Percentiles rank a stretch among this genome's conserved stretches.
These are phyloP conservation scores for Boletus edulis DNA, from an alignment of 768 basidiomycete species.

Conservation along the genomic window DNA sequence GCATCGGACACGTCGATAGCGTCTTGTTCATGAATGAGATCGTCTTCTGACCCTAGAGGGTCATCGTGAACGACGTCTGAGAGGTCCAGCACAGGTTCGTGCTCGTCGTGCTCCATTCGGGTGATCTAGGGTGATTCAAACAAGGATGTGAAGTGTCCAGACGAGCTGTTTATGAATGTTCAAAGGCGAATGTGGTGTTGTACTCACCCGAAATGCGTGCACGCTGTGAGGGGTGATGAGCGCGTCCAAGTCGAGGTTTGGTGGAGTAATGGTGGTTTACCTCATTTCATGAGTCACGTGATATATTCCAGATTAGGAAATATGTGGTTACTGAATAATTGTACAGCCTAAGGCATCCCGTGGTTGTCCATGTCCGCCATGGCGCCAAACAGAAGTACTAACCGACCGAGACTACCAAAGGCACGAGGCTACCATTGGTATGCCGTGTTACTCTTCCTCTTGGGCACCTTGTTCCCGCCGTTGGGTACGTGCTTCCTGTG, in stretches of 20 bases:
- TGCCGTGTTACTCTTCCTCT: conserved; percentile 74
- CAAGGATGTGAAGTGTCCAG: neutral
- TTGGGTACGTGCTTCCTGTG: conserved; percentile 54
- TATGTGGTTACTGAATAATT: too few relatives aligned
- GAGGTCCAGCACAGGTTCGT: conserved; percentile 63
- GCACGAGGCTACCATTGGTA: conserved; percentile 74
- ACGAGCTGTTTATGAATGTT: too few relatives aligned
- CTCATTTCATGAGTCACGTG: conserved; percentile 31
- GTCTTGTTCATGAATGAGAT: conserved; percentile 30
- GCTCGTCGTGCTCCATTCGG: conserved; percentile 52
- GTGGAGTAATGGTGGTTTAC: conserved; percentile 16
- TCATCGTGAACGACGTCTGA: conserved; percentile 87
- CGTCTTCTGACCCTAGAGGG: conserved; percentile 58
- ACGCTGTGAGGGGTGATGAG: conserved; percentile 21
- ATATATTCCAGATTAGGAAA: conserved; percentile 6
- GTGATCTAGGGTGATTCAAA: conserved; percentile 3
- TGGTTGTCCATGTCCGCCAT: conserved; percentile 17
- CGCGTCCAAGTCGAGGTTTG: conserved; percentile 19
- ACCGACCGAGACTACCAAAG: conserved; percentile 59
- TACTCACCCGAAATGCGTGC: conserved; percentile 19
- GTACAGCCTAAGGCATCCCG: neutral
- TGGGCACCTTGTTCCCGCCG: conserved; percentile 90
- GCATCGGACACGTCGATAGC: conserved; percentile 31
- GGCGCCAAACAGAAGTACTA: conserved; percentile 37
- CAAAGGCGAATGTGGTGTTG: neutral